A percentile compares a stretch with the other conserved stretches of the same genome.
phyloP scores from a whole-genome alignment of 371 early-diverging fungal genomes.

The Rhizopus delemar region DNA sequence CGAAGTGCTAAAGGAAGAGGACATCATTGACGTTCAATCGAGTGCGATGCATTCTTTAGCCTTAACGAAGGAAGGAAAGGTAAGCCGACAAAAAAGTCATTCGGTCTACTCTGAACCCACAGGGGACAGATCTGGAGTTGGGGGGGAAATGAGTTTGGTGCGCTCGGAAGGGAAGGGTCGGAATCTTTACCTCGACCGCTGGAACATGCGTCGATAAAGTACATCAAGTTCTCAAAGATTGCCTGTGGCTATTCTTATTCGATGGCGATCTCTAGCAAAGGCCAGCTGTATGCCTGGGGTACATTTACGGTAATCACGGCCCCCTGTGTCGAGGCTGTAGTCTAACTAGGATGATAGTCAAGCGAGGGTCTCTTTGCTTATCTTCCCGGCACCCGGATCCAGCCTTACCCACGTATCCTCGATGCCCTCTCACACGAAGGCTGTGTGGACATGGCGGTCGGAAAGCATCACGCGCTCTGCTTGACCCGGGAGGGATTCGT shows the following conservation, averaged over 20 bases:
- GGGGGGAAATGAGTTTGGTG: conserved; percentile 98
- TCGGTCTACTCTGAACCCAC: neutral
- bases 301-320: conserved; percentile 81
- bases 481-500: conserved; percentile 72
- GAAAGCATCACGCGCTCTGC: conserved; percentile 88
- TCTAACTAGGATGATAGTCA: conserved; percentile 7
- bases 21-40: conserved; percentile 72
- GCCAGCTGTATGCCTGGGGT: conserved; percentile 92
- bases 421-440: conserved; percentile 19
- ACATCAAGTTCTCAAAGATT: conserved; percentile 75
- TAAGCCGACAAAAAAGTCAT: conserved; percentile 19
- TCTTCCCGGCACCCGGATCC: conserved; percentile 57
- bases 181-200: conserved; percentile 64
- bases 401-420: conserved; percentile 64
- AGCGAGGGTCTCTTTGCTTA: conserved; percentile 58
- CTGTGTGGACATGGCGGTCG: conserved; percentile 81
- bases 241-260: conserved; percentile 93
- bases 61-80: conserved; percentile 70
- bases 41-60: conserved; percentile 91
- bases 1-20: conserved; percentile 57
- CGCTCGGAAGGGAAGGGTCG: conserved; percentile 84
- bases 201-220: conserved; percentile 61
- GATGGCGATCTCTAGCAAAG: conserved; percentile 81
- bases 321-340: conserved; percentile 36
- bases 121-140: conserved; percentile 72